Base-by-base conservation (phyloP, 2,329 filamentous ascomycete species). In the Malbranchea zuffiana region DNA sequence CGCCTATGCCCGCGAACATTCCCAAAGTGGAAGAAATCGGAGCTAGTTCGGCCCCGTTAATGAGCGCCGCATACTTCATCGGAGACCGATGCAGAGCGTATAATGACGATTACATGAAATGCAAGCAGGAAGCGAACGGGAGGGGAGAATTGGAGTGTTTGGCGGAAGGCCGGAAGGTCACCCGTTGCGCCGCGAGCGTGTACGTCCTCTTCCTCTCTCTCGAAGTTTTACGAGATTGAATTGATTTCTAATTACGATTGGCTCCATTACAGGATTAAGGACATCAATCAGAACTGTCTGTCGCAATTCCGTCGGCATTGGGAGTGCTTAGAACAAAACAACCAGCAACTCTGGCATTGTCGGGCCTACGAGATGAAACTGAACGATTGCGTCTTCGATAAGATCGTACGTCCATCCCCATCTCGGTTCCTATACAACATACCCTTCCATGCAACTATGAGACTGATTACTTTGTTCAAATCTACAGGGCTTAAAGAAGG, bases 71-170 rank as follows among this genome's bases (percentile, higher is more conserved):
- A 35, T 98, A 83, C 74, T 98, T 96, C 64, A 98, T 98, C 59
- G 90, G 90, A 46, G 87, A 86, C 49, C 80, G 88, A 57, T 98
- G 90, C 78, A 81, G 75, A 61, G 71, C 82, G 40, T 98, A 87
- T 73, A 96, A 96, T 66, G 90, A 98, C 71, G 90, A 98, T 67
- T 98, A 82, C 68, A 98, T 98, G 88, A 83, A 93, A 70, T 98
- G 90, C 81, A 98, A 98, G 80, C 83, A 76, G 50, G 86, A 95
- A 67, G 79, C 85, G 54, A 80, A 83, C 45, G 90, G 90, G 53
- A 78, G 75, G 63, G 90, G 86, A 61, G 90, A 98, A 71, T 64
- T 92, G 46, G 84, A 94, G 50, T 98, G 90, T 67, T 68, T 98
- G 74, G 88, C 84, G 72, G 90, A 98, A 69, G 90, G 90, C 40